These are phyloP conservation scores for Trametes sp. DNA, from an alignment of 1,284 basidiomycete species.

Conservation along the genomic window DNA sequence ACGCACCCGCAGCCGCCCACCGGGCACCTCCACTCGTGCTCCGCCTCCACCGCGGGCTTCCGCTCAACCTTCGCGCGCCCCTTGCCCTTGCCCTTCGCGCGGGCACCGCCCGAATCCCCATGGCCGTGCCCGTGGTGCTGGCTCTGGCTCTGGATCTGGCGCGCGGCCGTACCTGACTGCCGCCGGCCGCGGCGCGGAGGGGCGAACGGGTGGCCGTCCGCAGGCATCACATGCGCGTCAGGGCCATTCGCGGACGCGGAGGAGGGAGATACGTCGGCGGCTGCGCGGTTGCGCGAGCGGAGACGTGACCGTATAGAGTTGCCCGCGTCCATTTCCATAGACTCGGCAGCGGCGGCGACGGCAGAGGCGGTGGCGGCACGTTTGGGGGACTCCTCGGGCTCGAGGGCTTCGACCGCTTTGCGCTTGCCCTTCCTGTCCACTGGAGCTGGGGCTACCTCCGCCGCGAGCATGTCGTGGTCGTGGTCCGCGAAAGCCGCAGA, in stretches of 20 bases:
- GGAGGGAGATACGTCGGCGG: constrained; percentile 15
- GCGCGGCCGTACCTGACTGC: background rate
- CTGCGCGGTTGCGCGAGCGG: constrained; percentile 24
- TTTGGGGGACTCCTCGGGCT: constrained; percentile 22
- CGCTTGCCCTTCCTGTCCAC: constrained; percentile 31
- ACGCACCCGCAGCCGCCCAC: constrained; percentile 58
- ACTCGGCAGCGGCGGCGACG: background rate
- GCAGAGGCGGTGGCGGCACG: constrained; percentile 14
- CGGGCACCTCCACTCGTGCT: constrained; percentile 69
- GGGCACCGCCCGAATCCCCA: background rate
- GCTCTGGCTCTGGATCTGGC: too few relatives aligned
- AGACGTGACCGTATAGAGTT: constrained; percentile 31
- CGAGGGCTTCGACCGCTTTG: constrained; percentile 29
- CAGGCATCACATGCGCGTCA: constrained; percentile 9
- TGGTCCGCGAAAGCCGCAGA: background rate
- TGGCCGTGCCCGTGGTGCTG: background rate
- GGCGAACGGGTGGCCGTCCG: background rate
- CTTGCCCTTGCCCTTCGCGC: constrained; percentile 48
- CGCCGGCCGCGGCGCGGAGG: constrained; percentile 1
- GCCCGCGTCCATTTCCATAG: background rate
- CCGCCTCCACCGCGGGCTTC: constrained; percentile 49
- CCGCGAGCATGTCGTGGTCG: background rate
- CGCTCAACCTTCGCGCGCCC: constrained; percentile 41
- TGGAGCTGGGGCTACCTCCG: background rate
- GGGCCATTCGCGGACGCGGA: background rate